Conservation (phyloP, 2,329 filamentous ascomycete genomes). For the Shiraia bambusicola region DNA sequence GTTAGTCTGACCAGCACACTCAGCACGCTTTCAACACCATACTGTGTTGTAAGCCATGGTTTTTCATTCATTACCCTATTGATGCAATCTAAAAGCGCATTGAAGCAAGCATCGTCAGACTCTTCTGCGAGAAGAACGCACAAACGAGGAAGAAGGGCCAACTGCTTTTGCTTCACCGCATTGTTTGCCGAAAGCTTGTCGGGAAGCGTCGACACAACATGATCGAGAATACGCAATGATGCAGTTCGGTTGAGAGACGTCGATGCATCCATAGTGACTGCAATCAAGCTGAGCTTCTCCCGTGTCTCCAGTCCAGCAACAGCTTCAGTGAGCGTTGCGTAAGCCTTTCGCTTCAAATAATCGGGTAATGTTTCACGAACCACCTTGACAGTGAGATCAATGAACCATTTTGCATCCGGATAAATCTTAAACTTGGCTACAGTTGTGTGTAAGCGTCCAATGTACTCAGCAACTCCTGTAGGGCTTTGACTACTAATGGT, state of each 20-base stretch:
- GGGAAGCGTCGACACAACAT: constrained; percentile 33
- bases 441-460: constrained; percentile 23
- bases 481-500: constrained; percentile 7
- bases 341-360: constrained; percentile 10
- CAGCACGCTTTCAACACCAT: constrained; percentile 47
- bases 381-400: constrained; percentile 25
- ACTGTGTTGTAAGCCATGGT: constrained; percentile 47
- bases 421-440: constrained; percentile 30
- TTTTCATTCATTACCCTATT: constrained; percentile 45
- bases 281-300: constrained; percentile 26
- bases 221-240: constrained; percentile 26
- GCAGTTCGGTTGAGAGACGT: constrained; percentile 10
- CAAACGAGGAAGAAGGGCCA: constrained; percentile 29
- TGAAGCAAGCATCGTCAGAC: constrained; percentile 58
- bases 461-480: constrained; percentile 14
- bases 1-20: constrained; percentile 37
- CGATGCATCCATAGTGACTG: constrained; percentile 12
- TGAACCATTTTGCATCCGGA: constrained; percentile 20
- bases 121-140: constrained; percentile 44
- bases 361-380: constrained; percentile 16
- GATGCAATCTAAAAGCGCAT: constrained; percentile 51
- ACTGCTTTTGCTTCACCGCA: constrained; percentile 28
- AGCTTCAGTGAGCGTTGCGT: constrained; percentile 17
- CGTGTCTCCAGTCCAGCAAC: constrained; percentile 13
- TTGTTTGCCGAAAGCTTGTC: constrained; percentile 23